phyloP scores from a whole-genome alignment of 192 early-diverging fungal genomes.

The Coemansia sp. region DNA sequence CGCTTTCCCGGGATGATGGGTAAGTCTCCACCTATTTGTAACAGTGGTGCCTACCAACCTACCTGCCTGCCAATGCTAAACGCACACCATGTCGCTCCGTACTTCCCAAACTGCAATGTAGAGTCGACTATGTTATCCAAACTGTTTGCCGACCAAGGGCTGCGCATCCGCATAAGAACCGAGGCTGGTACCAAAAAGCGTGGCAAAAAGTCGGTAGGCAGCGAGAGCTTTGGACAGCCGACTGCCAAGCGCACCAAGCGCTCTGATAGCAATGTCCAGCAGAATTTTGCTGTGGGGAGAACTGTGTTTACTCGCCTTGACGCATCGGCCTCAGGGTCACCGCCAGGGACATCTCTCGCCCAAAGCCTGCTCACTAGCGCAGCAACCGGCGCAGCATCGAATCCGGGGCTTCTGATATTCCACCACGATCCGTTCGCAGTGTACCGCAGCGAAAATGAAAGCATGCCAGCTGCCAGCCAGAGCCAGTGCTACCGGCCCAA shows the following conservation, averaged over 20 bases:
- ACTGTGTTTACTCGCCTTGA: not conserved
- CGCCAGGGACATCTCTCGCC: not conserved
- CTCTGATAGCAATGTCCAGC: not conserved
- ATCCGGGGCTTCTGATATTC: conserved; percentile 16
- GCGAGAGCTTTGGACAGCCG: not conserved
- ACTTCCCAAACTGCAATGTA: not conserved
- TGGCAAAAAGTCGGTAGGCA: conserved; percentile 10
- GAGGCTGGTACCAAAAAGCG: conserved; percentile 63
- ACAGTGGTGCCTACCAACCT: conserved; percentile 12
- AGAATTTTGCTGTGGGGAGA: not conserved
- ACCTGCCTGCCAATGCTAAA: conserved; percentile 3
- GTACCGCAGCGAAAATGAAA: conserved; percentile 16
- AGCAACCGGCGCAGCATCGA: not conserved
- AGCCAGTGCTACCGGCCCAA: conserved; percentile 7
- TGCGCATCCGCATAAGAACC: conserved; percentile 91
- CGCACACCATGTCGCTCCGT: not conserved
- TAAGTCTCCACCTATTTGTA: conserved; percentile 1
- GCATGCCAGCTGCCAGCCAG: conserved; percentile 1
- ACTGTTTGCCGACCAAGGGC: conserved; percentile 90
- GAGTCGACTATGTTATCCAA: conserved; percentile 85
- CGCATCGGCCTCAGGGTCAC: not conserved
- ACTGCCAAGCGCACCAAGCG: conserved; percentile 16
- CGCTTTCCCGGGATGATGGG: conserved; percentile 92
- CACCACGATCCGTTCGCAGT: conserved; percentile 16
- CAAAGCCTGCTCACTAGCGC: not conserved